phyloP scores from a whole-genome alignment of 306 rosid species.

The Gynostemma pentaphyllum region DNA sequence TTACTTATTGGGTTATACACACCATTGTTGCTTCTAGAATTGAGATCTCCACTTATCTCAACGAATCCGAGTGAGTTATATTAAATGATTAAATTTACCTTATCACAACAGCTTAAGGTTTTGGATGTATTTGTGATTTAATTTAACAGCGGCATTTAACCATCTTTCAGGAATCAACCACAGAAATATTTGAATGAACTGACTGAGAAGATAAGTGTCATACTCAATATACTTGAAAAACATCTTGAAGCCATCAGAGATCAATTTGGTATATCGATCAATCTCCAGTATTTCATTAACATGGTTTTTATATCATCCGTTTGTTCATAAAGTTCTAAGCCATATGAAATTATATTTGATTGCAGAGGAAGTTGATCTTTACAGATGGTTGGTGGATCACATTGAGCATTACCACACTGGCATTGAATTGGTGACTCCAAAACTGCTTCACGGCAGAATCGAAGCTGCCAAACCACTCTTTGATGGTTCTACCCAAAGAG shows the following conservation, averaged over 20 bases:
- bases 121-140: too few relatives aligned
- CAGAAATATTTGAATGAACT: background rate
- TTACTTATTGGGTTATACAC: too few relatives aligned
- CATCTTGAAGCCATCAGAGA: background rate
- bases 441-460: background rate
- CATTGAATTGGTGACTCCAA: background rate
- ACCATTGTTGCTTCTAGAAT: background rate
- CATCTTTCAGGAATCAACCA: background rate
- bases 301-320: too few relatives aligned
- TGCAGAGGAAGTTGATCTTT: background rate
- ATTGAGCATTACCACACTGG: background rate
- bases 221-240: background rate
- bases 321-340: too few relatives aligned
- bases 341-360: too few relatives aligned
- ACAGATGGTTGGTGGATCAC: background rate
- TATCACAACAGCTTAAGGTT: too few relatives aligned
- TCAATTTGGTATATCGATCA: background rate
- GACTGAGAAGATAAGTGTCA: background rate
- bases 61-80: background rate
- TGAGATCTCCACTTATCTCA: background rate
- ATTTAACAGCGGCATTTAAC: too few relatives aligned
- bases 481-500: conserved; percentile 36
- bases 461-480: background rate
- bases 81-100: too few relatives aligned
- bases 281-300: too few relatives aligned